phyloP scores from a whole-genome alignment of 768 basidiomycete genomes.

The Rhizopogon sp. region DNA sequence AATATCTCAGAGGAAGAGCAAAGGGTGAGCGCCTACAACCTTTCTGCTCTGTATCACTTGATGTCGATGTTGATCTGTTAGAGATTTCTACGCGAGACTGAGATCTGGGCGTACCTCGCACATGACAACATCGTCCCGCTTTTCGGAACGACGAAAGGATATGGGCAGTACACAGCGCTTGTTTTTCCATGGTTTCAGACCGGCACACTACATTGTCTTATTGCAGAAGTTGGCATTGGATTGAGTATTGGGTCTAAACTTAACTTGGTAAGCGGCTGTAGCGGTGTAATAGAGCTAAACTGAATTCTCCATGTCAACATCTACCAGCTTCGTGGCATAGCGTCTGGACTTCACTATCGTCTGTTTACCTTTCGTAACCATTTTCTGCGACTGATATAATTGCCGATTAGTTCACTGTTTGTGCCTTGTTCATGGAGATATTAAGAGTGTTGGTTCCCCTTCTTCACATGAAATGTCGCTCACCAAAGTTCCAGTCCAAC shows the following conservation, averaged over 20 bases:
- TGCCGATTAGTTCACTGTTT: neutral
- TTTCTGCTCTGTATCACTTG: neutral
- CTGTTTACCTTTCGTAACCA: neutral
- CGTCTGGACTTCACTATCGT: neutral
- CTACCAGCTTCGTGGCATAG: neutral
- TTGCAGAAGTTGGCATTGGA: neutral
- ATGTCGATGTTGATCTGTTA: neutral
- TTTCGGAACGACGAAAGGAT: slow-evolving; percentile 9
- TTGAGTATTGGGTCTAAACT: slow-evolving; percentile 8
- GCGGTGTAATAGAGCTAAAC: neutral
- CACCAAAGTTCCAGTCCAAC: slow-evolving; percentile 28
- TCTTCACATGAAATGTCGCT: neutral
- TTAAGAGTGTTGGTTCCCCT: neutral
- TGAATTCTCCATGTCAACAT: neutral
- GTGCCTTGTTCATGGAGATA: neutral
- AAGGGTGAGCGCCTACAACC: neutral
- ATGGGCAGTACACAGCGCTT: slow-evolving; percentile 8
- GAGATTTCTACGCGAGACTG: slow-evolving; percentile 9
- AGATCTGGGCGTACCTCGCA: slow-evolving; percentile 11
- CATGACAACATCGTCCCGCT: slow-evolving; percentile 16
- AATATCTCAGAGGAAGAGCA: neutral
- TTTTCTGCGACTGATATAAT: neutral
- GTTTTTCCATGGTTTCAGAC: slow-evolving; percentile 11
- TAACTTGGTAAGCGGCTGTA: slow-evolving; percentile 8
- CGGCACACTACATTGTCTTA: neutral